Conservation (phyloP, 257 asterid genomes). For the Lantana camara region DNA sequence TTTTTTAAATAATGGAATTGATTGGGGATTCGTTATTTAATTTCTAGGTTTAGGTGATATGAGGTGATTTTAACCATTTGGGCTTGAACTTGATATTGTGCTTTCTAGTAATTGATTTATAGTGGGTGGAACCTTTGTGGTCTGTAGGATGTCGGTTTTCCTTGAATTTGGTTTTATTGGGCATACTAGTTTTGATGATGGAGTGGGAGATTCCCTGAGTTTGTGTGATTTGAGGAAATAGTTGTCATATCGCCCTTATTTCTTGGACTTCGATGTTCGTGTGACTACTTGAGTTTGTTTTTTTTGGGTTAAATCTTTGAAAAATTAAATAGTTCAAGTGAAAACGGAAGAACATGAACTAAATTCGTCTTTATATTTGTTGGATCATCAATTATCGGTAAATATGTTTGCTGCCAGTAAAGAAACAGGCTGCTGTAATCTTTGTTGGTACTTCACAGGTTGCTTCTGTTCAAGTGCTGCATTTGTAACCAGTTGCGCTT, state of each 20-base stretch:
- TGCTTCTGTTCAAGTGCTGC: neutral
- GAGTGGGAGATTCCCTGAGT: neutral
- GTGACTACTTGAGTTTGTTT: neutral
- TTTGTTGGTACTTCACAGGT: neutral
- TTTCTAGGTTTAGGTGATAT: constrained; percentile 10
- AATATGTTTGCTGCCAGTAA: too few relatives aligned
- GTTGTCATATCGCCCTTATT: neutral
- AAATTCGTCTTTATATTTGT: neutral
- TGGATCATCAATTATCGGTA: too few relatives aligned
- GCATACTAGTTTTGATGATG: neutral
- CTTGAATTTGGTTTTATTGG: neutral
- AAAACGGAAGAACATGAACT: neutral
- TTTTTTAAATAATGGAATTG: neutral
- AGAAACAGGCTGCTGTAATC: too few relatives aligned
- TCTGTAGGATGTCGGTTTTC: too few relatives aligned
- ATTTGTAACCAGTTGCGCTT: too few relatives aligned
- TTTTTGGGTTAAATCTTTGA: neutral
- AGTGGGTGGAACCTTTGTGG: neutral
- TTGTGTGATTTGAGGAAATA: constrained; percentile 1
- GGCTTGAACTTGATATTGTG: neutral
- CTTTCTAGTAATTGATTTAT: neutral
- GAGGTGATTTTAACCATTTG: neutral
- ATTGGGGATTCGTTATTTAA: constrained; percentile 1
- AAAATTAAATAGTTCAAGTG: neutral
- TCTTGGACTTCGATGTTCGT: neutral